These are phyloP conservation scores for Prorocentrum cordatum DNA, from an alignment of 169 alveolate species.

Conservation along the genomic window DNA sequence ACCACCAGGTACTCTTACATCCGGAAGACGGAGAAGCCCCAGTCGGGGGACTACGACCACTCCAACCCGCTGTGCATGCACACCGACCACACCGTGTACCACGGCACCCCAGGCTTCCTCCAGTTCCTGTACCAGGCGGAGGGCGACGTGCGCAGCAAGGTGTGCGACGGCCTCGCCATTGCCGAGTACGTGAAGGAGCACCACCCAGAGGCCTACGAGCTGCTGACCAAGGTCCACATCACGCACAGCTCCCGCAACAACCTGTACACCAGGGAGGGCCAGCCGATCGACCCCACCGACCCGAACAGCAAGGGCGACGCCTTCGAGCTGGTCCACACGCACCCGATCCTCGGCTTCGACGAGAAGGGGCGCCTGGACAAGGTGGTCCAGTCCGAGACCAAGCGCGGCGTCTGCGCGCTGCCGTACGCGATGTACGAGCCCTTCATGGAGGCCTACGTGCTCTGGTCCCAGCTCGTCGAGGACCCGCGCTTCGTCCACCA, in stretches of 20 bases:
- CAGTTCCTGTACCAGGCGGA: constrained; percentile 62
- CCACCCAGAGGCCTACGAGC: no score
- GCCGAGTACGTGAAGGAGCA: constrained; percentile 23
- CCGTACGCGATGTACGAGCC: constrained; percentile 19
- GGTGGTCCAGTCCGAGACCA: constrained; percentile 54
- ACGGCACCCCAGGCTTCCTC: constrained; percentile 45
- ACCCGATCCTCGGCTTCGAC: constrained; percentile 35
- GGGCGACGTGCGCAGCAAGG: constrained; percentile 19
- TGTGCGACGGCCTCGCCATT: constrained; percentile 29
- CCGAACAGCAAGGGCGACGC: no score
- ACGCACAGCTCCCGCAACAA: no score
- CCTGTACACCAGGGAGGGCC: no score
- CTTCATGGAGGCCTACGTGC: constrained; percentile 37
- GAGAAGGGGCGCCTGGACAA: constrained; percentile 9
- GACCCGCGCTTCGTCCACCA: constrained; percentile 18
- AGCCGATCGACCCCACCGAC: no score
- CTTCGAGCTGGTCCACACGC: constrained; percentile 57
- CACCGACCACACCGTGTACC: constrained; percentile 44
- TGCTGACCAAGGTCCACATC: no score
- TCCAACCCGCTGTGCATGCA: no score
- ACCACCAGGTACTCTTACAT: no score
- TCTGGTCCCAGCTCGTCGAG: constrained; percentile 9
- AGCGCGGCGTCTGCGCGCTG: constrained; percentile 46
- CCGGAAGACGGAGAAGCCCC: no score
- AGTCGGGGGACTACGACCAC: no score